These are phyloP conservation scores for Monosporozyma servazzii DNA, from an alignment of 805 yeast genomes.

Conservation along the genomic window DNA sequence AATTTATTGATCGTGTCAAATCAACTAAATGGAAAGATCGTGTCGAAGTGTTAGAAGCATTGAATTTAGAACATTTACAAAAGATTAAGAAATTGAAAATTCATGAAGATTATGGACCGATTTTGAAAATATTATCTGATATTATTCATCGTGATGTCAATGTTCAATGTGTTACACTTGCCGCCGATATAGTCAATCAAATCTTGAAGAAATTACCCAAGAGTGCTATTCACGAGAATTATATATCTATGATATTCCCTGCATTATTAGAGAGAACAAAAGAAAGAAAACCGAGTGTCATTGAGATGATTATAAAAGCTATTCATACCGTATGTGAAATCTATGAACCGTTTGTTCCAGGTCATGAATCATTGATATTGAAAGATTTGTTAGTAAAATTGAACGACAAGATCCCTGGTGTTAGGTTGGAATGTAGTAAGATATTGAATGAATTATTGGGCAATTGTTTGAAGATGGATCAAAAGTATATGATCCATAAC, in stretches of 20 bases:
- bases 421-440: constrained; percentile 60
- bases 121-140: constrained; percentile 50
- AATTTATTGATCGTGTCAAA: constrained; percentile 43
- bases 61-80: constrained; percentile 34
- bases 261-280: constrained; percentile 75
- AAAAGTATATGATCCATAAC: not conserved
- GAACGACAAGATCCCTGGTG: constrained; percentile 75
- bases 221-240: constrained; percentile 45
- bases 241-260: constrained; percentile 36
- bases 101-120: constrained; percentile 42
- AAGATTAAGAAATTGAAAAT: constrained; percentile 48
- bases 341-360: constrained; percentile 32
- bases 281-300: constrained; percentile 74
- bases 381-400: constrained; percentile 52
- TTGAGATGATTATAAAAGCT: constrained; percentile 59
- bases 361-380: constrained; percentile 39
- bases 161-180: constrained; percentile 68
- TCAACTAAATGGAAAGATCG: constrained; percentile 87
- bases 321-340: constrained; percentile 53
- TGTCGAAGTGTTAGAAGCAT: constrained; percentile 70
- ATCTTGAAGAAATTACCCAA: constrained; percentile 59
- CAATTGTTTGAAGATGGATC: not conserved
- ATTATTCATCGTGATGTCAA: constrained; percentile 76
- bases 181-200: constrained; percentile 55
- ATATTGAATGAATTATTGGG: constrained; percentile 47